Percentiles rank a stretch among this genome's conserved stretches.
These are phyloP conservation scores for Candida quercuum DNA, from an alignment of 805 yeast genomes.

Conservation along the genomic window DNA sequence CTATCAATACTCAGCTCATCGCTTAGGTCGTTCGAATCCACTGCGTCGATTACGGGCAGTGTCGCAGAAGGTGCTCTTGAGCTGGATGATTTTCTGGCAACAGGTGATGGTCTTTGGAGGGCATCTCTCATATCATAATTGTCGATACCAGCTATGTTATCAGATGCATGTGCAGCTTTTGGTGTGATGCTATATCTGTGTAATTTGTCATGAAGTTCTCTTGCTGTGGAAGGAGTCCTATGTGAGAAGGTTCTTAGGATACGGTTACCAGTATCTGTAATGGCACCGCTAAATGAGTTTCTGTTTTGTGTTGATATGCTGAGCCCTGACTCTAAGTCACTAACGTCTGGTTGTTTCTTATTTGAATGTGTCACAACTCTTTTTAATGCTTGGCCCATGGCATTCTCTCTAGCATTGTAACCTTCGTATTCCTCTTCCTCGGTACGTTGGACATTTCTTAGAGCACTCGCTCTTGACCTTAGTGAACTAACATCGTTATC, in stretches of 20 bases:
- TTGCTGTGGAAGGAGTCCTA: constrained; percentile 18
- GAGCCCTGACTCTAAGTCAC: not conserved
- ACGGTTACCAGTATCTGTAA: constrained; percentile 8
- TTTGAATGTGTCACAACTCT: constrained; percentile 22
- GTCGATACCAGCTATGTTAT: constrained; percentile 42
- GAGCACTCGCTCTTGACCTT: constrained; percentile 6
- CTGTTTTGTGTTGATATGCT: not conserved
- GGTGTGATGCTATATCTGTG: constrained; percentile 33
- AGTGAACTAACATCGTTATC: constrained; percentile 9
- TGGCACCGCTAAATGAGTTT: constrained; percentile 2
- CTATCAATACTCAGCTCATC: not conserved
- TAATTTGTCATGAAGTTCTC: constrained; percentile 28
- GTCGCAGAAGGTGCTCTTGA: not conserved
- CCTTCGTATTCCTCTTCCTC: constrained; percentile 27
- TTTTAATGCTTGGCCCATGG: constrained; percentile 29
- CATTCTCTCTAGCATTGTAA: constrained; percentile 29
- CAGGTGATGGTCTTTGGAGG: constrained; percentile 8
- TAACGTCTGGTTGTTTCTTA: constrained; percentile 1
- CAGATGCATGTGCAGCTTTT: constrained; percentile 37
- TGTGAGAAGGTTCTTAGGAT: constrained; percentile 17
- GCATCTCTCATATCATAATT: constrained; percentile 18
- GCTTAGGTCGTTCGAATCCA: not conserved
- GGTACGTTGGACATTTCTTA: constrained; percentile 16
- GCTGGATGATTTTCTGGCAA: not conserved
- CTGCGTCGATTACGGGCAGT: not conserved